Base-by-base conservation (phyloP, 345 rosid species). In the Psidium friedrichsthalianum region DNA sequence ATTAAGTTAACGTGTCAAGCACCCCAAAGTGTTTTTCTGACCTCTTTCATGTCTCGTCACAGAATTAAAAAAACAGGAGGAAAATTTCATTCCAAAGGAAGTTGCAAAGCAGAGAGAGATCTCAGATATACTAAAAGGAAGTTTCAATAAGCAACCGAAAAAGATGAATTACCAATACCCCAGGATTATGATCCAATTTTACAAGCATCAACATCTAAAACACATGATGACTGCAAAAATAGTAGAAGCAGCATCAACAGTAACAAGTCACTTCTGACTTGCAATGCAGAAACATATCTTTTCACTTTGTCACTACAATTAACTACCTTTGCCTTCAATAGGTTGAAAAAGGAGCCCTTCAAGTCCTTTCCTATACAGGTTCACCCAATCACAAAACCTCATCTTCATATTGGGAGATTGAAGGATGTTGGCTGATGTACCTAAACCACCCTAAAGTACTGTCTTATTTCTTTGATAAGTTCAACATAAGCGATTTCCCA, bases 21-120 rank as follows among this genome's bases (percentile, higher is more conserved):
- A 69, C 6, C 0, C 5, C 78, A 18, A 18, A 69, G 5, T 64
- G 47, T 69, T 69, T n/a, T 69, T 69, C 13, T 69, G 25, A 36
- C 47, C 47, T 36, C 21, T 32, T 69, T 32, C 20, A 12, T 36
- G 78, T 69, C 78, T 69, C 47, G 4, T 69, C 47, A 69, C 3
- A 69, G 7, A 36, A 69, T 2, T 8, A 2, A 1, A 69, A 69
- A 32, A 8, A 18, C 0, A 32, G 32, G 32, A n/a, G 4, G 0
- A 58, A 58, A 58, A 11, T 58, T 58, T 15, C 76, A 69, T 24
- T 69, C 5, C 13, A 69, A 61, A 6, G 3, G 78, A 36, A 69
- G 13, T 36, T 18, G 13, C 47, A 69, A 36, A 18, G 47, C 14
- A 9, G 11, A 69, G 44, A n/a, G n/a, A 69, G 24, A 40, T 69